These are phyloP conservation scores for Arabidopsis arenosa DNA, from an alignment of 345 rosid species.

Conservation along the genomic window DNA sequence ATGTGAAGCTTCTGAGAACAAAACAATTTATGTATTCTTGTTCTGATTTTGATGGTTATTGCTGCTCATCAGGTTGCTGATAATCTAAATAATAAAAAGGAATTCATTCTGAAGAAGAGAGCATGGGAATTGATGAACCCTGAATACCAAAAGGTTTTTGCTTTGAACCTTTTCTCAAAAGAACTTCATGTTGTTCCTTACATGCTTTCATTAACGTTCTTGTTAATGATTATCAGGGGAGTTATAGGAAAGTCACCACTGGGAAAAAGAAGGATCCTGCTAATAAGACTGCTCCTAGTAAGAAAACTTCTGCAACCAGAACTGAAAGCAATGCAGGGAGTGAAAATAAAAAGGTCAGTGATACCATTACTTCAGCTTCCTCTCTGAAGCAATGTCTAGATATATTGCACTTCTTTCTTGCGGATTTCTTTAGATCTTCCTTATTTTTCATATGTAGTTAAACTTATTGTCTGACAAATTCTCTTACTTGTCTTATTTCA, in stretches of 20 bases:
- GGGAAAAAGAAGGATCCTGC: conserved; percentile 40
- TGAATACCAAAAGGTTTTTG: conserved; percentile 39
- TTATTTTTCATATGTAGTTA: background rate
- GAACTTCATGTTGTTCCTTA: background rate
- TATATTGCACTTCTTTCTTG: background rate
- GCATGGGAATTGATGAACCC: conserved; percentile 49
- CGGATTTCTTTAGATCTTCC: conserved; percentile 2
- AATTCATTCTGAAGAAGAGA: conserved; percentile 32
- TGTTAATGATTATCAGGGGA: conserved; percentile 33
- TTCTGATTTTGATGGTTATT: conserved; percentile 23
- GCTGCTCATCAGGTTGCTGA: conserved; percentile 39
- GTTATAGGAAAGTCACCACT: conserved; percentile 20
- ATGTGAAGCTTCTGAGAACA: background rate
- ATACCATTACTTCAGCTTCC: background rate
- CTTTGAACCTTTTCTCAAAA: background rate
- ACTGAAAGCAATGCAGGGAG: conserved; percentile 27
- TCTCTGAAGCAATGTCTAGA: conserved; percentile 17
- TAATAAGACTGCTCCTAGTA: conserved; percentile 33
- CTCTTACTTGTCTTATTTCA: conserved; percentile 4
- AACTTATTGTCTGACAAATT: background rate
- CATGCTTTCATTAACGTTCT: conserved; percentile 5
- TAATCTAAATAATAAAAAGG: conserved; percentile 28
- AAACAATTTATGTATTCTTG: background rate
- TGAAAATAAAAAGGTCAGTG: conserved; percentile 39
- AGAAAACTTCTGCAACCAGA: conserved; percentile 19